Evolutionary conservation across 2,329 filamentous ascomycete species (phyloP), one percentile per base, ranked within the genome.

Genomic region (Aspergillus puulaauensis): DNA sequence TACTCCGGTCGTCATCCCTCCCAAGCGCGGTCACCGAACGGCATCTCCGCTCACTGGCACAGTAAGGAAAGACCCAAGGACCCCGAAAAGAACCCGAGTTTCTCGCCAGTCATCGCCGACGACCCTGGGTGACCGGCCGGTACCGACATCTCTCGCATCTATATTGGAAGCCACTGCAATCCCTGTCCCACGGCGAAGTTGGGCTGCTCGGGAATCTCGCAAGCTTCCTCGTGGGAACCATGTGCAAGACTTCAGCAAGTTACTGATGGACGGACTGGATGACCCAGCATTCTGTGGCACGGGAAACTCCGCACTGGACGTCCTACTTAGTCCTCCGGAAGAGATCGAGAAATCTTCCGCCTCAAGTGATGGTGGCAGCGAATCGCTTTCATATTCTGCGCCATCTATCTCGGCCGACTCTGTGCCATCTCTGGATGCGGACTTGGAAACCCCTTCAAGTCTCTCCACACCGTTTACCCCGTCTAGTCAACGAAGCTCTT

Each of bases 91-190:
- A 24, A 54, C 61, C 1, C 59, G 57, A 21, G 60, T 63, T 15
- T 61, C 65, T 43, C 66, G 63, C 23, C 63, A 66, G 54, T 67
- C 69, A 9, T 67, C 67, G 4, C 71, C 70, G 15, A 54, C 58
- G 12, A 66, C 66, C n/a, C 65, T 64, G 43, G 58, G 61, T 73
- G 62, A 73, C 70, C 58, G 77, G 73, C 77, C 78, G 9, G 67
- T 85, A 5, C 81, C 82, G 15, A 77, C 80, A n/a, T 79, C 83
- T 21, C 79, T 86, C 51, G 83, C 82, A 24, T 83, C 82, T 9
- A 73, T 87, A 55, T 73, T 87, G 35, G 82, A 84, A 55, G 79
- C 84, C 46, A 87, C 85, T 2, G 74, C 82, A 2, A 87, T 87
- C 49, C 84, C 84, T 3, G 78, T 79, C 19, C 81, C 80, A 58